Conservation (phyloP, 768 basidiomycete species). For the Xanthoconium purpureum region DNA sequence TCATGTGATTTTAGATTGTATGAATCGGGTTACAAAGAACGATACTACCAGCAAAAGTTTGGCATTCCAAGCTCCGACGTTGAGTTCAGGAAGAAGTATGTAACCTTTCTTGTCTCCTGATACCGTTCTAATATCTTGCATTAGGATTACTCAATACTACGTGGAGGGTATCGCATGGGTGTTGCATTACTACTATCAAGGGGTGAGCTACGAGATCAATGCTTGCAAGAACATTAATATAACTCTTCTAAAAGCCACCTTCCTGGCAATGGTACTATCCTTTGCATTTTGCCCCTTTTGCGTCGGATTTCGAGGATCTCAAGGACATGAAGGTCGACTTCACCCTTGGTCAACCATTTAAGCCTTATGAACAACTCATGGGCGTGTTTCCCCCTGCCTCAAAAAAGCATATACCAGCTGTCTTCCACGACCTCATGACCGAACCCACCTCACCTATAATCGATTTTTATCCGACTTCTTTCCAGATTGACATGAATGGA, state of each 20-base stretch:
- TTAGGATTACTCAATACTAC: constrained; percentile 78
- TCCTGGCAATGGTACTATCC: constrained; percentile 99
- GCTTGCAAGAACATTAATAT: constrained; percentile 14
- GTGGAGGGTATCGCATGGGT: constrained; percentile 97
- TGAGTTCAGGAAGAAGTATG: constrained; percentile 72
- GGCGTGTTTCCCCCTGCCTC: constrained; percentile 92
- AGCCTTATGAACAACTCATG: constrained; percentile 97
- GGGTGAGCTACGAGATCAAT: constrained; percentile 49
- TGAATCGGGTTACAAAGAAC: constrained; percentile 93
- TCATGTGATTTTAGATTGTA: constrained; percentile 59
- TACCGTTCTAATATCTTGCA: constrained; percentile 4
- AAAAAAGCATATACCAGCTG: constrained; percentile 81
- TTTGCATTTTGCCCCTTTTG: constrained; percentile 97
- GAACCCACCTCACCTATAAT: constrained; percentile 87
- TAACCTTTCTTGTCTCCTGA: constrained; percentile 8
- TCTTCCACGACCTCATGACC: constrained; percentile 86
- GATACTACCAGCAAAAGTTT: constrained; percentile 95
- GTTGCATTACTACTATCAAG: constrained; percentile 96
- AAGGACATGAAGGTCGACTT: constrained; percentile 79
- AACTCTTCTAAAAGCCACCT: constrained; percentile 53
- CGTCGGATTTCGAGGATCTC: constrained; percentile 85
- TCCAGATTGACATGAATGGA: constrained; percentile 99
- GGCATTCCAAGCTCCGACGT: constrained; percentile 66
- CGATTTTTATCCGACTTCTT: constrained; percentile 90
- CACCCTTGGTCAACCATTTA: constrained; percentile 81